Evolutionary conservation across 805 yeast species (phyloP), one percentile per base, ranked within the genome.

Genomic region (Saccharomycopsis amapae): DNA sequence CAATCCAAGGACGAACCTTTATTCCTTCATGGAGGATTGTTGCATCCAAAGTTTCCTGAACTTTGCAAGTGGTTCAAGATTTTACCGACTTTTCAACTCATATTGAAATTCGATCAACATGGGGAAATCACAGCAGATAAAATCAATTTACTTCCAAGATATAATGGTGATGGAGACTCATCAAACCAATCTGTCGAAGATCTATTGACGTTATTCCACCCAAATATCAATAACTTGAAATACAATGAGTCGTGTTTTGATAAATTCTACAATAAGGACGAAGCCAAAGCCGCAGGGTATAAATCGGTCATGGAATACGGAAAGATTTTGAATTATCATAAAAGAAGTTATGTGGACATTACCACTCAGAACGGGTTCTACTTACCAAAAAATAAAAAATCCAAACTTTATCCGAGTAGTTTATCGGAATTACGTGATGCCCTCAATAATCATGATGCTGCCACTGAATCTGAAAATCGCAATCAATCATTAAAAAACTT

Each of bases 61-160:
- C n/a, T 33, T n/a, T 33, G 10, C n/a, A 35, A 35, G 19, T 35
- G 39, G 39, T 35, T 35, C n/a, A 19, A 22, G 15, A 5, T 35
- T 17, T 9, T 35, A 10, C 39, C 39, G 6, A 35, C 39, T 19
- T 35, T 35, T n/a, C 39, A 35, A 17, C 15, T 35, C 7, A 18
- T 35, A 17, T 35, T 35, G 15, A 9, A 19, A 5, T 35, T 12
- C 23, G 23, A 35, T 5, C n/a, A 6, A 12, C 17, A 9, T 7
- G 39, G 39, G 13, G 17, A 31, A 31, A n/a, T 31, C 17, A 18
- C 7, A 9, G 15, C 15, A 13, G 35, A 31, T 9, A 9, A 31
- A 9, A n/a, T 35, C 7, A 18, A 35, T 18, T 18, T 35, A 7
- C 13, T 24, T 5, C 9, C 9, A 6, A 9, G 26, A 9, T n/a